These are phyloP conservation scores for Poteriospumella lacustris DNA, from an alignment of 108 stramenopile species.

Conservation along the genomic window DNA sequence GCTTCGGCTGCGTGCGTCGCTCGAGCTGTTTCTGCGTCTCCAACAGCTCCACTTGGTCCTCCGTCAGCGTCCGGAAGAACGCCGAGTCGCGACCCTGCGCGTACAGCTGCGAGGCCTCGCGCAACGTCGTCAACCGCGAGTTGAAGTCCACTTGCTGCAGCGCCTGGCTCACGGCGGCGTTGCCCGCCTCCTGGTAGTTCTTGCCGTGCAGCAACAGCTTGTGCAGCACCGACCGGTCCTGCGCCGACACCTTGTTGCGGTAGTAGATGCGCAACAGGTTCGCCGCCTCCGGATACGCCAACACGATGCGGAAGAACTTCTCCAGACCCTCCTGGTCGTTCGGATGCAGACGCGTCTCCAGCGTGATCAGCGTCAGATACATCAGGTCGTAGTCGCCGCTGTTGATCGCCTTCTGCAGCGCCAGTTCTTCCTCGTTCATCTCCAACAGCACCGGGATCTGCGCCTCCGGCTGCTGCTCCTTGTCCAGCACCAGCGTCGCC, in stretches of 20 bases:
- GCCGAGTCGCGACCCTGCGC: neutral
- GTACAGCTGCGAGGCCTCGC: neutral
- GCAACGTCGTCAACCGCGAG: neutral
- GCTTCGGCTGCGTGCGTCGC: neutral
- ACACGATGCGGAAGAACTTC: neutral
- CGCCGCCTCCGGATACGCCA: neutral
- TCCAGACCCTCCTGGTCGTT: neutral
- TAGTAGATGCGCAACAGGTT: slow-evolving; percentile 2
- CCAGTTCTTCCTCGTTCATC: slow-evolving; percentile 25
- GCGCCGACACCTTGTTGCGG: neutral
- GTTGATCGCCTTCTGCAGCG: slow-evolving; percentile 4
- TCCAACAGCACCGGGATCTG: slow-evolving; percentile 14
- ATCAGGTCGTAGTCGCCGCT: slow-evolving; percentile 24
- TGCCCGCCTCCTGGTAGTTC: slow-evolving; percentile 12
- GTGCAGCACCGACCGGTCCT: slow-evolving; percentile 16
- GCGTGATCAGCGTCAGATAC: slow-evolving; percentile 6
- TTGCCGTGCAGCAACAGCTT: neutral
- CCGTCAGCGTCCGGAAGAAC: neutral
- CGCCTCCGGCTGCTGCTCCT: neutral
- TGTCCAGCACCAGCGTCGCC: neutral
- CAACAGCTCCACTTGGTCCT: slow-evolving; percentile 14
- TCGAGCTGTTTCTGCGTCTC: neutral
- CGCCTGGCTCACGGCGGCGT: neutral
- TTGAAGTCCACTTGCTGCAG: neutral
- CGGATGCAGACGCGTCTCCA: neutral